Base-by-base conservation (phyloP, 73 alveolate species). In the Paramecium caudatum region DNA sequence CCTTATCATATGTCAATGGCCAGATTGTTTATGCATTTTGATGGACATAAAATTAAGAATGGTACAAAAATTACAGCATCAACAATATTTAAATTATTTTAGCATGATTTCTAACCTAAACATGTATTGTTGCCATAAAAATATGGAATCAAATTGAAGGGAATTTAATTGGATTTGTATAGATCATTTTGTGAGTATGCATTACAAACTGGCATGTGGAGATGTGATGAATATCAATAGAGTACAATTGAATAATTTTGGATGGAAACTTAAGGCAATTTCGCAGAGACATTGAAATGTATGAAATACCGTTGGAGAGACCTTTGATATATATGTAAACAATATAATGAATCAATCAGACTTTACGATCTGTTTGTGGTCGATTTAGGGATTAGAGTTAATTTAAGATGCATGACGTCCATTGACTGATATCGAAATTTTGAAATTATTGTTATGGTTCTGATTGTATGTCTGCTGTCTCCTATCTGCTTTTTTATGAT, bases 201-300 rank as follows among this genome's bases (percentile, higher is more conserved):
- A 25, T 39, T 61, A 13, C 17, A 78, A 82, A 91, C 93, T 0
- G 94, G 90, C 19, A 47, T 62, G 46, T 90, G 94, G 95, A 74
- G 50, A 81, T 37, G 62, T 9, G 96, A 93, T 33, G 37, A 34
- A 32, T 70, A 45, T 17, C 55, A 46, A 6, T 93, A 93, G 65
- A 65, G 82, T 81, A 91, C 93, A 41, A 41, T 91, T 5, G 98
- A 95, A 68, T 47, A 90, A 23, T 70, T 61, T 80, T 93, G 82
- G 91, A 93, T 95, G 96, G 96, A 95, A 61, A 69, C 96, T 12
- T 82, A 95, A 82, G 98, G 98, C 13, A 93, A 95, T 90, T 86
- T 46, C 36, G 30, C 47, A 27, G 68, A 83, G 46, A 48, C 91
- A 12, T 32, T 55, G 10, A 83, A 83, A 61, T 65, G 78, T 19